Evolutionary conservation across 805 yeast genomes (phyloP), one percentile per base, ranked within the genome.

Genomic region (Ogataea nitratoaversa): DNA sequence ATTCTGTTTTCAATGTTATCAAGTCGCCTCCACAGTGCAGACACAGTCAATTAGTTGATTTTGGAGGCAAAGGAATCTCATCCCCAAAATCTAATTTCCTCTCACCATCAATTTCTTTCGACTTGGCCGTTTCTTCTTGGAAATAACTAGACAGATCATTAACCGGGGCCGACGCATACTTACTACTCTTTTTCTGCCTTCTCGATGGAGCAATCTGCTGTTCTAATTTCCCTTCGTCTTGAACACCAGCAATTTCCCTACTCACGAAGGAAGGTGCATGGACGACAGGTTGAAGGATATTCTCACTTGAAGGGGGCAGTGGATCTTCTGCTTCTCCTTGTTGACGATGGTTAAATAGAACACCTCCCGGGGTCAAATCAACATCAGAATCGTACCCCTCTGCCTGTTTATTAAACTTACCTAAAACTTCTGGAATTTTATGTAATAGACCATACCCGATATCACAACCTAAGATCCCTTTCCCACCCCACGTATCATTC

Each of bases 401-500:
- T 13, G 19, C 20, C 13, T 40, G 36, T 36, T 38, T 11, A 16
- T 29, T 14, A 42, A 54, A 77, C 42, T 74, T 72, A 0, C 74
- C 76, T 8, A 71, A 56, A 5, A 78, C 83, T 42, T 79, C 77
- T 1, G 98, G 96, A n/a, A 60, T 42, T 28, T 54, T 48, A 57
- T 91, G 98, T 37, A 91, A 66, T 37, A 84, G 71, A 0, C 99
- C 99, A 54, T 89, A 90, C 0, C 97, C 98, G 16, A 91, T 95
- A 48, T 90, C 95, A 64, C 96, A 89, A 2, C 99, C 99, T 28
- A 91, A 65, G 28, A 88, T 68, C 1, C 96, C 95, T 48, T 68
- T 74, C 13, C 90, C 88, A n/a, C 89, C 87, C 88, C 93, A 85
- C 14, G 66, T 60, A n/a, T 73, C 71, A n/a, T 73, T 66, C 3